A percentile compares a stretch with the other conserved stretches of the same genome.
These are phyloP conservation scores for Epichloe sp. DNA, from an alignment of 2,329 filamentous ascomycete genomes.

Conservation along the genomic window DNA sequence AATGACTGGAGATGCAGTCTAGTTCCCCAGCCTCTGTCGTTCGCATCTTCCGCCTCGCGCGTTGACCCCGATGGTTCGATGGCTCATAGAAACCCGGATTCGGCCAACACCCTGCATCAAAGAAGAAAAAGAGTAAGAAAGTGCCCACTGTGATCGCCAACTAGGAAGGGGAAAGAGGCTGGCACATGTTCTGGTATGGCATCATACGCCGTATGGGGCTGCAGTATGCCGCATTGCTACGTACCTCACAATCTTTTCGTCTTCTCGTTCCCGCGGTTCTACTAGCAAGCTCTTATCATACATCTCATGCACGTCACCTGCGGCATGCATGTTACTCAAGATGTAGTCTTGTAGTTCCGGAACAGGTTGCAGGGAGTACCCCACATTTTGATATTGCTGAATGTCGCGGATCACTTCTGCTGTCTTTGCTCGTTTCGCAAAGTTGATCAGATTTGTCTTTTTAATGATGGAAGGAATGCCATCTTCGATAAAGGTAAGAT, in stretches of 20 bases:
- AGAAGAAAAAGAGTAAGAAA: constrained; percentile 5
- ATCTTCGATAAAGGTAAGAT: constrained; percentile 96
- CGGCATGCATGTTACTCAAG: constrained; percentile 86
- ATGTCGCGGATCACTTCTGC: constrained; percentile 97
- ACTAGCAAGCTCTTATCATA: constrained; percentile 92
- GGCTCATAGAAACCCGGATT: constrained; percentile 45
- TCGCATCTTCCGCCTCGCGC: neutral
- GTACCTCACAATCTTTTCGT: constrained; percentile 99
- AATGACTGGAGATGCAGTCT: neutral
- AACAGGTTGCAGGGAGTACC: constrained; percentile 85
- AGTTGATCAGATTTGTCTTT: constrained; percentile 94
- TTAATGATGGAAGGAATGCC: constrained; percentile 94
- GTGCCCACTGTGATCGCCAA: neutral
- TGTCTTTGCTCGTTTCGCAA: constrained; percentile 94
- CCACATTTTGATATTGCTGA: constrained; percentile 95
- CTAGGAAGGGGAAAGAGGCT: neutral
- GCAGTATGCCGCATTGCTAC: constrained; percentile 23
- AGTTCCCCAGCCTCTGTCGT: neutral
- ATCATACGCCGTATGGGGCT: too few species aligned
- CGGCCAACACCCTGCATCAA: constrained; percentile 40
- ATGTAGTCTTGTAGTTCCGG: constrained; percentile 94
- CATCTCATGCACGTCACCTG: constrained; percentile 97
- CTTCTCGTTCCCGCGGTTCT: constrained; percentile 90
- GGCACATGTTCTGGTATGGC: neutral
- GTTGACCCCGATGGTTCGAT: neutral